phyloP scores from a whole-genome alignment of 2,329 filamentous ascomycete genomes.

The Raffaelea arxii region DNA sequence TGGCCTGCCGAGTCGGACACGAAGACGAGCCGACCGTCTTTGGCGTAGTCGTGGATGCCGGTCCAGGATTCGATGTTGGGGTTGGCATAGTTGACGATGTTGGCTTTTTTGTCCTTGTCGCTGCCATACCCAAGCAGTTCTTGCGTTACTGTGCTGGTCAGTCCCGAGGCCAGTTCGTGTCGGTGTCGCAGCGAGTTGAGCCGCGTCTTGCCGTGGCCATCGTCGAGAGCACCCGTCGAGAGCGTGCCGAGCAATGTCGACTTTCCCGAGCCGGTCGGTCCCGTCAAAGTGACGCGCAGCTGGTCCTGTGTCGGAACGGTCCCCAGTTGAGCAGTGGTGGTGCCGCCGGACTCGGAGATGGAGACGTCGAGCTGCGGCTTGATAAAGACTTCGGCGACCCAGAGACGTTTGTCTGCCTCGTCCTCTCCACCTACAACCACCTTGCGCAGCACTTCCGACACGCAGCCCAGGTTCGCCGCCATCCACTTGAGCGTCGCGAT shows the following conservation, averaged over 20 bases:
- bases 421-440: constrained; percentile 81
- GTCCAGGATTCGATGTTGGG: constrained; percentile 87
- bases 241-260: constrained; percentile 83
- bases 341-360: constrained; percentile 4
- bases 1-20: constrained; percentile 89
- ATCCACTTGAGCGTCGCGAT: constrained; percentile 76
- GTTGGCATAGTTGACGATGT: constrained; percentile 73
- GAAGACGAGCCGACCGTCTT: constrained; percentile 69
- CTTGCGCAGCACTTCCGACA: constrained; percentile 69
- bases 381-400: constrained; percentile 87
- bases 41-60: constrained; percentile 76
- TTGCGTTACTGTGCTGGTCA: constrained; percentile 91
- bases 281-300: constrained; percentile 76
- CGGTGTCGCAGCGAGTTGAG: constrained; percentile 83
- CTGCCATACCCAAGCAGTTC: constrained; percentile 91
- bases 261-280: constrained; percentile 85
- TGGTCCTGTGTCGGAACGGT: constrained; percentile 48
- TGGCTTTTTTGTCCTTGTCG: constrained; percentile 35
- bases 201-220: constrained; percentile 82
- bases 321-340: constrained; percentile 4
- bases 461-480: constrained; percentile 85
- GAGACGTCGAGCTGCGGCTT: constrained; percentile 52
- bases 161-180: constrained; percentile 83
- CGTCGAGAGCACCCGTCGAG: constrained; percentile 80
- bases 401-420: constrained; percentile 58